Evolutionary conservation across 805 yeast species (phyloP).

Genomic region (Candida koratica): DNA sequence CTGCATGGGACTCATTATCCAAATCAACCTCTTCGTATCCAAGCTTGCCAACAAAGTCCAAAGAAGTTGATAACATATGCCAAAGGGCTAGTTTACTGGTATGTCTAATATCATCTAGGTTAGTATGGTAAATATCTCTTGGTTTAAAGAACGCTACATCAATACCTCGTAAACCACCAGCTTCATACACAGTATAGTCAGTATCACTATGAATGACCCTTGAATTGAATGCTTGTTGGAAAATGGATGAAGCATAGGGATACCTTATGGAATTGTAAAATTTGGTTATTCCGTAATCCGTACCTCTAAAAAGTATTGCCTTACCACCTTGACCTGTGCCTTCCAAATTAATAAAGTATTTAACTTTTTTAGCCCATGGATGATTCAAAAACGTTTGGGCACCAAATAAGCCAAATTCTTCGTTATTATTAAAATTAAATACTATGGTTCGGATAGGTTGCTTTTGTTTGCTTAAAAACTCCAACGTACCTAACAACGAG

Average conservation of each 20-base stretch:
- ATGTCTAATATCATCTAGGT: constrained; percentile 61
- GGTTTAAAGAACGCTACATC: constrained; percentile 90
- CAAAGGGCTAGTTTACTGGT: constrained; percentile 67
- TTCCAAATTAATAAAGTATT: constrained; percentile 74
- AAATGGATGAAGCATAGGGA: constrained; percentile 77
- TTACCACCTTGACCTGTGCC: constrained; percentile 93
- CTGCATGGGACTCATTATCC: constrained; percentile 16
- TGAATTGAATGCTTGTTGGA: constrained; percentile 79
- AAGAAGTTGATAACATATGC: constrained; percentile 75
- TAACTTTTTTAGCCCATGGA: constrained; percentile 62
- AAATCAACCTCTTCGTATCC: constrained; percentile 29
- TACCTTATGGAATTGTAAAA: constrained; percentile 51
- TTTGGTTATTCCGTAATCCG: constrained; percentile 68
- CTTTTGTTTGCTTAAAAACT: constrained; percentile 34
- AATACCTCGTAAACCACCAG: constrained; percentile 71
- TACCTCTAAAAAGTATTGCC: constrained; percentile 77
- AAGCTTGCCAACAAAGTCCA: constrained; percentile 53
- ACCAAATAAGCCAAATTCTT: constrained; percentile 83
- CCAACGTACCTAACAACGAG: constrained; percentile 66
- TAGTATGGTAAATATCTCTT: constrained; percentile 78
- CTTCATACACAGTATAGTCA: constrained; percentile 63
- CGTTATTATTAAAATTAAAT: constrained; percentile 85
- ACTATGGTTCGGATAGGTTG: constrained; percentile 71
- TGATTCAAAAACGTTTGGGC: constrained; percentile 71
- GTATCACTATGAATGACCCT: constrained; percentile 76